Conservation (phyloP, 176 grass and related monocot species). For the Juncus effusus region DNA sequence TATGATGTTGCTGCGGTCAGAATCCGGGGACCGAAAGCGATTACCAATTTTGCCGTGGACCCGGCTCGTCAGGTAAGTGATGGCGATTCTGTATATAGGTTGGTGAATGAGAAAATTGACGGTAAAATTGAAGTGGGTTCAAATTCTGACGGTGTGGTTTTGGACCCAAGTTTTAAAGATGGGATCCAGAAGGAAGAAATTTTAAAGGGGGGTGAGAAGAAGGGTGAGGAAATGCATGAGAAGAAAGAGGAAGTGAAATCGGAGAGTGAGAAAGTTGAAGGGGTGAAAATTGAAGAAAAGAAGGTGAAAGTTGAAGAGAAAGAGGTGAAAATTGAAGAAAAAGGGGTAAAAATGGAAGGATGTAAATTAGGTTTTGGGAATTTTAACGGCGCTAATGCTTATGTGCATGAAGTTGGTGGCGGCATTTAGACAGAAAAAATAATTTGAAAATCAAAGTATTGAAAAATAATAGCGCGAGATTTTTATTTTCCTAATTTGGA, state of each 20-base stretch:
- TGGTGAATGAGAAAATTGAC: conserved; percentile 16
- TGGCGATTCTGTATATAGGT: conserved; percentile 6
- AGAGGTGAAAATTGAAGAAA: too few species aligned
- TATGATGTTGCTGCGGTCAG: conserved; percentile 67
- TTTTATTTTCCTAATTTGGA: too few species aligned
- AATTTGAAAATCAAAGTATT: too few species aligned
- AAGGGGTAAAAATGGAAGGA: not conserved
- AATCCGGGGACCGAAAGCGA: conserved; percentile 32
- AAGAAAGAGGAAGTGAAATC: not conserved
- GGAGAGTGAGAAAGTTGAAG: not conserved
- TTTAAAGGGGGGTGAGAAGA: not conserved
- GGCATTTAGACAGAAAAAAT: conserved; percentile 2
- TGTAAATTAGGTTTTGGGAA: conserved; percentile 13
- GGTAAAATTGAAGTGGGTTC: not conserved
- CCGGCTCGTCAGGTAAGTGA: not conserved
- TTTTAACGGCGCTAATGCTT: conserved; percentile 19
- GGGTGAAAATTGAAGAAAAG: too few species aligned
- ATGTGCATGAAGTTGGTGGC: conserved; percentile 23
- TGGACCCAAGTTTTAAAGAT: not conserved
- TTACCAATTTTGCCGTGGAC: conserved; percentile 24
- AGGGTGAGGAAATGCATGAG: not conserved
- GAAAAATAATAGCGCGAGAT: too few species aligned
- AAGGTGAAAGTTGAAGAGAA: too few species aligned
- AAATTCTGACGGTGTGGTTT: not conserved
- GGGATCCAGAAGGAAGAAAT: not conserved